Conservation (phyloP, 2,329 filamentous ascomycete species). For the Trichoderma breve region DNA sequence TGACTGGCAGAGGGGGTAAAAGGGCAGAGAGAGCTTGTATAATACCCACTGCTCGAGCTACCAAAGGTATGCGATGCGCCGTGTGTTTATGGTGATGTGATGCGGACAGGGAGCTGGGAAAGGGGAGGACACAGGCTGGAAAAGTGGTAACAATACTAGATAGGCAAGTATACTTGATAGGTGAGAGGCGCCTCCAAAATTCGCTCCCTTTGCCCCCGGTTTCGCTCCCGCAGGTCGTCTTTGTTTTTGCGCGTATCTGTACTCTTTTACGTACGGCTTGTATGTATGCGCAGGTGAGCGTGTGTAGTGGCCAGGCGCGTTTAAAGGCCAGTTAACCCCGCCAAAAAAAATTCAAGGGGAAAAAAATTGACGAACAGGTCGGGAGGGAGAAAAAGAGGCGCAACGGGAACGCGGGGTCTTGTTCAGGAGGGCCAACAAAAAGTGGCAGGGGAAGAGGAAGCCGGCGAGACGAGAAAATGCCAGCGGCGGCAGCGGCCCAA, state of each 20-base stretch:
- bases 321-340: constrained; percentile 17
- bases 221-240: background rate
- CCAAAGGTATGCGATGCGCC: background rate
- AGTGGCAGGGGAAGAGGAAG: background rate
- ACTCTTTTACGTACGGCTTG: background rate
- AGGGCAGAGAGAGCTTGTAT: background rate
- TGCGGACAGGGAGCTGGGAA: background rate
- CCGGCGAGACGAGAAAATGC: constrained; percentile 6
- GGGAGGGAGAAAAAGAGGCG: constrained; percentile 7
- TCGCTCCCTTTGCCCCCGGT: background rate
- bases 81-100: background rate
- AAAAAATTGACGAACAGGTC: constrained; percentile 11
- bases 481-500: constrained; percentile 16
- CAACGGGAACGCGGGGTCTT: constrained; percentile 18
- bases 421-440: constrained; percentile 2
- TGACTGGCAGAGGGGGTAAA: background rate
- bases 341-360: constrained; percentile 17
- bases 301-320: constrained; percentile 15
- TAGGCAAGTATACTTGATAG: background rate
- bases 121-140: background rate
- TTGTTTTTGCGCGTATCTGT: background rate
- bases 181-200: background rate
- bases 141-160: background rate
- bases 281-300: background rate
- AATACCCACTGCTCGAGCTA: constrained; percentile 4